Evolutionary conservation across 768 basidiomycete genomes (phyloP).

Genomic region (Boletus reticulatus): DNA sequence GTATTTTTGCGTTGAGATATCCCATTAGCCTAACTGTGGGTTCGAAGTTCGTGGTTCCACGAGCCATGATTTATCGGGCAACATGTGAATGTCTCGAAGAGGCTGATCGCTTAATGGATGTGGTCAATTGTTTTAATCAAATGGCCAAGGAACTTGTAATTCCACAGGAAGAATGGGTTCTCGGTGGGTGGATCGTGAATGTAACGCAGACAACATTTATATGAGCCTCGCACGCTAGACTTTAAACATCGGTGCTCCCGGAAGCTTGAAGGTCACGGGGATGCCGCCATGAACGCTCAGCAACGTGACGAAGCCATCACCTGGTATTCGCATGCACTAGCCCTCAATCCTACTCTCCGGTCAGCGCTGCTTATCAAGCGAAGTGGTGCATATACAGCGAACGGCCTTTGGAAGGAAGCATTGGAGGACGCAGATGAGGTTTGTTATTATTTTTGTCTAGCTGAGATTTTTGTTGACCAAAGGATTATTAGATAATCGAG

Average conservation of each 20-base stretch:
- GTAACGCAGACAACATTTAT: not conserved
- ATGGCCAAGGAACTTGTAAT: not conserved
- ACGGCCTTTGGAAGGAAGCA: not conserved
- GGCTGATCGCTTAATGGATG: not conserved
- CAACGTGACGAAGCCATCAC: not conserved
- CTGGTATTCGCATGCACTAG: not conserved
- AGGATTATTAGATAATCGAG: not conserved
- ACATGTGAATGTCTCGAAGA: not conserved
- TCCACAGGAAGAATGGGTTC: not conserved
- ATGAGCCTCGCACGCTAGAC: not conserved
- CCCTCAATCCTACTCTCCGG: not conserved
- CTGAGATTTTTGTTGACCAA: too few relatives aligned
- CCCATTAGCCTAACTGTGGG: not conserved
- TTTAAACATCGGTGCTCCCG: too few relatives aligned
- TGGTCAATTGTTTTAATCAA: not conserved
- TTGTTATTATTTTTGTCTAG: too few relatives aligned
- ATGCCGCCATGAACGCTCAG: not conserved
- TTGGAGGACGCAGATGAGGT: not conserved
- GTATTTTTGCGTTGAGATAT: not conserved
- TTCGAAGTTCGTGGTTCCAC: not conserved
- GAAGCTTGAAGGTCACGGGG: too few relatives aligned
- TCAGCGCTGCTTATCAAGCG: not conserved
- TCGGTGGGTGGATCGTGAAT: not conserved
- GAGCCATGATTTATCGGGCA: not conserved
- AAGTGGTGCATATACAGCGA: not conserved